phyloP scores from a whole-genome alignment of 2,329 filamentous ascomycete species.

The Fusarium oxysporum region DNA sequence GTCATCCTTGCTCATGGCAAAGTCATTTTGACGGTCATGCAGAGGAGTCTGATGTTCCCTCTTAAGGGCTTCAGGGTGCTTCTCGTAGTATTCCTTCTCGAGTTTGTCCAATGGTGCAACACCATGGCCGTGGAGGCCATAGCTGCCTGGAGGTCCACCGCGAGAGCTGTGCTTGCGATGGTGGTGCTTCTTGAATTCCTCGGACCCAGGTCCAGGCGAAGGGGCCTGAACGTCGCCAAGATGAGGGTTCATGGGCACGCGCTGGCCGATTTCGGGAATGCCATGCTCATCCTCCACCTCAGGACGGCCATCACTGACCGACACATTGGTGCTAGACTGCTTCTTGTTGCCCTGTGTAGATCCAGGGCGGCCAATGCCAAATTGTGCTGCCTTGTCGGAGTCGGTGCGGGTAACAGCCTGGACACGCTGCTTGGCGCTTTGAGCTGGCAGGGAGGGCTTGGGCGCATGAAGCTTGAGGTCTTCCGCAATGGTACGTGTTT shows the following conservation, averaged over 20 bases:
- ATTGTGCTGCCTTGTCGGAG: slow-evolving; percentile 86
- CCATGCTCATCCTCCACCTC: slow-evolving; percentile 81
- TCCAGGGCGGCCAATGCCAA: slow-evolving; percentile 78
- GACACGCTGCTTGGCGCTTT: slow-evolving; percentile 85
- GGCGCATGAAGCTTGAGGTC: slow-evolving; percentile 91
- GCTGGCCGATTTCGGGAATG: slow-evolving; percentile 90
- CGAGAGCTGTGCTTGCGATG: slow-evolving; percentile 79
- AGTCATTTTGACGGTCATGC: slow-evolving; percentile 72
- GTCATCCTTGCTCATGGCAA: slow-evolving; percentile 88
- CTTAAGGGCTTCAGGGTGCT: slow-evolving; percentile 84
- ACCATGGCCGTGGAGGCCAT: slow-evolving; percentile 91
- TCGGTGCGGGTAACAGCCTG: slow-evolving; percentile 89
- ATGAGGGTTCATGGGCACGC: slow-evolving; percentile 93
- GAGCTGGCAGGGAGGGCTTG: slow-evolving; percentile 83
- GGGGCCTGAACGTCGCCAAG: slow-evolving; percentile 97
- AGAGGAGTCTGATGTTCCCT: slow-evolving; percentile 75
- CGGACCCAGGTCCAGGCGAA: slow-evolving; percentile 73
- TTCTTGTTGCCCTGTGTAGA: slow-evolving; percentile 68
- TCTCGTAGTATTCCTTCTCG: slow-evolving; percentile 91
- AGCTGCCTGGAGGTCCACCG: slow-evolving; percentile 84
- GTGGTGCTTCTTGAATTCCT: slow-evolving; percentile 66
- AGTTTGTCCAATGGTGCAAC: slow-evolving; percentile 81
- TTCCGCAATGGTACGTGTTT: slow-evolving; percentile 81
- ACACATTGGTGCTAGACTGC: slow-evolving; percentile 70
- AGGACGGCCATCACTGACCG: slow-evolving; percentile 60